Base-by-base conservation (phyloP, 768 basidiomycete genomes). In the Leucosporidium scottii region DNA sequence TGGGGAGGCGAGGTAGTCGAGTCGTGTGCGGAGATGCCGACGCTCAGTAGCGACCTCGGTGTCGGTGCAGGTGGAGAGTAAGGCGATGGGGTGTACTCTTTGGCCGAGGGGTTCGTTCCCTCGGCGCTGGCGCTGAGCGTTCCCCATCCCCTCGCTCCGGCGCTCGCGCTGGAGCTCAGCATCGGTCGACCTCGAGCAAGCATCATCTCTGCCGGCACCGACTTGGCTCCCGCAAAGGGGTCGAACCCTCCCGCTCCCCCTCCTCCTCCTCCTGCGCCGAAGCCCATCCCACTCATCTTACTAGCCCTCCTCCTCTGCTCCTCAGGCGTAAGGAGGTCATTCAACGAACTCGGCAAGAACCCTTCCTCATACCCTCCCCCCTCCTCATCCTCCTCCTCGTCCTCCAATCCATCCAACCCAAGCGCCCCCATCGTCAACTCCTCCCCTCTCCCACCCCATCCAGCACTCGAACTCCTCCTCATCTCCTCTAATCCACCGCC, bases 251-350 rank as follows among this genome's bases (percentile, higher is more conserved):
- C 13, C 25, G 13, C 50, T 18, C 5, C 50, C 18, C 30, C 28
- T 3, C 47, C 13, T 12, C 50, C 50, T 9, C 23, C 50, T 17
- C 50, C 50, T 8, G 13, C 6, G 15, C 39, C 39, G 39, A 44
- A 44, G 8, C 39, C 39, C 8, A 10, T 44, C 39, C 39, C 15
- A 10, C 39, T 12, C 34, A n/a, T 39, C 47, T 48, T 66, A 18
- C 71, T 75, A 84, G 91, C 86, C 54, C 92, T 81, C 39, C 93
- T 82, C 39, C 84, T 87, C 70, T 87, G 83, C 79, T 97, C 94
- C 73, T 87, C 88, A 0, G 90, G 90, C 0, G 93, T 94, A 57
- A 98, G 81, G 10, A 98, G 82, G 68, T 97, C 93, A 31, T 86
- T 90, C 57, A 98, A 80, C 6, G 87, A 90, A 63, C 89, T 86